Evolutionary conservation across 306 rosid species (phyloP).

Genomic region (Citrullus colocynthis): DNA sequence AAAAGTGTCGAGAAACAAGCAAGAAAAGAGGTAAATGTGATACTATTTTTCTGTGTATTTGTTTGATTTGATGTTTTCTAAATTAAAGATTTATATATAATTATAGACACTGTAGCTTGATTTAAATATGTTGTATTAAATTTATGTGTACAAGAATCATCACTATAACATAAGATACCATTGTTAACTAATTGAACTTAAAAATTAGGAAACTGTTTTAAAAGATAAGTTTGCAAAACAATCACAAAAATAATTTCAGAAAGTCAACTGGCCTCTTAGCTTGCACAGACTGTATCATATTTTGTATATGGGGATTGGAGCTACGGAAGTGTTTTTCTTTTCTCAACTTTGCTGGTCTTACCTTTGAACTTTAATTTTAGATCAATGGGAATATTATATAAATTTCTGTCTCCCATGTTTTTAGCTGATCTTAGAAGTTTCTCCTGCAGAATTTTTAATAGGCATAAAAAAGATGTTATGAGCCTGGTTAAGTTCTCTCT

Average conservation of each 20-base stretch:
- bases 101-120: not conserved
- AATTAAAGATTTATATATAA: not conserved
- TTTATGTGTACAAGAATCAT: not conserved
- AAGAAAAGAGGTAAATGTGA: not conserved
- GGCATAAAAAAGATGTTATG: not conserved
- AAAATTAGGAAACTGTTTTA: not conserved
- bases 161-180: not conserved
- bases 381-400: not conserved
- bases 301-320: not conserved
- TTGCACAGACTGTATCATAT: not conserved
- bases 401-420: not conserved
- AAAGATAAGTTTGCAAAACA: not conserved
- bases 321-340: not conserved
- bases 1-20: not conserved
- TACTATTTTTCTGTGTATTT: not conserved
- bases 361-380: not conserved
- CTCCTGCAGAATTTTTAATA: not conserved
- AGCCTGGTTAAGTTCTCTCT: not conserved
- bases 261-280: not conserved
- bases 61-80: not conserved
- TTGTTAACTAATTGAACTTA: not conserved
- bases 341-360: not conserved
- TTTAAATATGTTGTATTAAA: not conserved
- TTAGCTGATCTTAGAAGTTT: not conserved
- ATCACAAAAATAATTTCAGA: not conserved